A percentile compares a stretch with the other conserved stretches of the same genome.
Conservation (phyloP, 108 stramenopile species). For the Cyclotella sp. region DNA sequence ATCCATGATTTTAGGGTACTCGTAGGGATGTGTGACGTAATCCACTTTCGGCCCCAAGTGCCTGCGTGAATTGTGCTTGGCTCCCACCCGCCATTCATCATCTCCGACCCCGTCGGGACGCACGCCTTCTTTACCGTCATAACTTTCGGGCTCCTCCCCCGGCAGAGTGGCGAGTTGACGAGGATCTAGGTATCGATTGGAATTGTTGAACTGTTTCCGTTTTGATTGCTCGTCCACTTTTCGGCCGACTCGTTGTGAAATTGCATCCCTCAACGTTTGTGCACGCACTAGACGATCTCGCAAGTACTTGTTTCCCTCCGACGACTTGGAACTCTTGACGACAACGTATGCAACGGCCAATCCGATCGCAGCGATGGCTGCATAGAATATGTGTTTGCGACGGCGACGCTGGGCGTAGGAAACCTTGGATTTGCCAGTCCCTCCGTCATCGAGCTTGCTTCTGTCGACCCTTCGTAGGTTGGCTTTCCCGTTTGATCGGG, state of each 20-base stretch:
- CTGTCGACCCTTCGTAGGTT: background rate
- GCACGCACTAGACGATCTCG: constrained; percentile 27
- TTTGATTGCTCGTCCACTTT: background rate
- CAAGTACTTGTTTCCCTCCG: constrained; percentile 3
- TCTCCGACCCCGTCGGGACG: constrained; percentile 36
- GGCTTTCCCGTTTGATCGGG: background rate
- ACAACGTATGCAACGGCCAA: background rate
- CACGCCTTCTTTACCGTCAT: constrained; percentile 20
- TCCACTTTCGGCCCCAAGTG: constrained; percentile 62
- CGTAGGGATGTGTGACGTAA: constrained; percentile 68
- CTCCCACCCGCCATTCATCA: constrained; percentile 33
- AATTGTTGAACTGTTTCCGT: constrained; percentile 4
- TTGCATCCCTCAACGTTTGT: constrained; percentile 28
- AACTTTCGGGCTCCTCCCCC: constrained; percentile 27
- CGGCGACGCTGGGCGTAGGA: background rate
- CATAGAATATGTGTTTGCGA: background rate
- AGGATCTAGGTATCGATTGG: constrained; percentile 47
- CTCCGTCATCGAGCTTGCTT: constrained; percentile 14
- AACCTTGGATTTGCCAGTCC: constrained; percentile 4
- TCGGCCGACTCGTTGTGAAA: background rate
- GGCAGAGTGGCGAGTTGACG: constrained; percentile 48
- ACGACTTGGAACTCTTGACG: background rate
- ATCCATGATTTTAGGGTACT: constrained; percentile 60
- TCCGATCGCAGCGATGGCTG: background rate
- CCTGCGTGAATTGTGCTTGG: constrained; percentile 15